Evolutionary conservation across 768 basidiomycete genomes (phyloP), one percentile per base, ranked within the genome.

Genomic region (Lanmaoa pseudosensibilis): DNA sequence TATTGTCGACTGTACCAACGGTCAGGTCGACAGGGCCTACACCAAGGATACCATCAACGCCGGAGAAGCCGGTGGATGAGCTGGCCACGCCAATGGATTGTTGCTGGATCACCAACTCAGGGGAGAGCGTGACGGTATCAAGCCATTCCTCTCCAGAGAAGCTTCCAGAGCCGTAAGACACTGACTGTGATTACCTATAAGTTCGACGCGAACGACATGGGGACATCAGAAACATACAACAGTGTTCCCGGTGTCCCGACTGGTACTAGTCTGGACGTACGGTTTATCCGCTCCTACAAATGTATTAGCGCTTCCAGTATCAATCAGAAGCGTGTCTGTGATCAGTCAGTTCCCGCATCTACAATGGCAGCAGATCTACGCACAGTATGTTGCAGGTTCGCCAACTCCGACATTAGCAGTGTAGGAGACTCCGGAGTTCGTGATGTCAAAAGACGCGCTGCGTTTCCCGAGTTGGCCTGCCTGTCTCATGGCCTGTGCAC

Each of bases 41-140:
- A 67, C 78, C 61, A 21, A 79, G 67, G 52, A 78, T 73, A 18
- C 78, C 78, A 49, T 78, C 75, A 23, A 75, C 59, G 2, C 55
- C 63, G 12, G 40, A 13, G 43, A 75, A 67, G 18, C 73, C 75
- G 0, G 19, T 8, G 15, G 68, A 44, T 0, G 40, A 25, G 0
- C 43, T 43, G 0, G 78, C 76, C 40, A 71, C 72, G 13, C 77
- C 57, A 2, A 78, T 73, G n/a, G 67, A 69, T 62, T 79, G 78
- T 1, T 39, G 9, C 0, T 3, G 1, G 8, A 57, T 56, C n/a
- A 54, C 32, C 19, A 57, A 12, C 4, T 8, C 32, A 21, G 52
- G n/a, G 5, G 44, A 3, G 41, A 65, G 49, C 15, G 33, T 41
- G n/a, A 63, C 57, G 10, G 46, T 55, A 27, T 62, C 61, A 6